A percentile compares a stretch with the other conserved stretches of the same genome.
Evolutionary conservation across 148 eudicot genomes (phyloP).

Genomic region (Selenicereus undatus): DNA sequence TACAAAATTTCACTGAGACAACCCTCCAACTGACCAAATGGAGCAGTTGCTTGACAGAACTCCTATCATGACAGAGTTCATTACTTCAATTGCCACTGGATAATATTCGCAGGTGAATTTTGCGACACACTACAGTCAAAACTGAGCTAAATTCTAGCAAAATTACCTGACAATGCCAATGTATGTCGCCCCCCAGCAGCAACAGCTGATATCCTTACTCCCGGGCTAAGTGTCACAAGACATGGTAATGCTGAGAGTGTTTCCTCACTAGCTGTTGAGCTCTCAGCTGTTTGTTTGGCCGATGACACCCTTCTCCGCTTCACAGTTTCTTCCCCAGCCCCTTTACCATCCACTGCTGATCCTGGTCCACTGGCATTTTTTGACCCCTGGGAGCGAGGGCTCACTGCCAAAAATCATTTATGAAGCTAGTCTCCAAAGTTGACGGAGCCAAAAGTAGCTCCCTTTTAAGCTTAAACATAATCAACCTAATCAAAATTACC

Average conservation of each 20-base stretch:
- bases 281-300: slow-evolving; percentile 62
- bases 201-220: slow-evolving; percentile 69
- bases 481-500: slow-evolving; percentile 44
- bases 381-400: slow-evolving; percentile 67
- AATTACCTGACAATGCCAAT: slow-evolving; percentile 79
- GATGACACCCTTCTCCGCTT: slow-evolving; percentile 78
- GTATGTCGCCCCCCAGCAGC: slow-evolving; percentile 99
- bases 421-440: slow-evolving; percentile 30
- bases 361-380: slow-evolving; percentile 51
- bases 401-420: slow-evolving; percentile 53
- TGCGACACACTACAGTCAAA: neutral
- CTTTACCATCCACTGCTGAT: slow-evolving; percentile 47
- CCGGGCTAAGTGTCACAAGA: slow-evolving; percentile 72
- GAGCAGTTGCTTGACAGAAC: neutral
- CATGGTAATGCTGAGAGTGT: slow-evolving; percentile 75
- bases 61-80: neutral
- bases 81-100: too few relatives aligned
- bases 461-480: slow-evolving; percentile 7
- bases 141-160: neutral
- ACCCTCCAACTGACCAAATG: neutral
- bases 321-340: slow-evolving; percentile 56
- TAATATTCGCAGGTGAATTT: neutral
- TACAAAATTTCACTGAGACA: neutral
- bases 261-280: slow-evolving; percentile 66
- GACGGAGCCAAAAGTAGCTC: slow-evolving; percentile 19